These are phyloP conservation scores for Tetracladium setigerum DNA, from an alignment of 495 filamentous ascomycete species.

Conservation along the genomic window DNA sequence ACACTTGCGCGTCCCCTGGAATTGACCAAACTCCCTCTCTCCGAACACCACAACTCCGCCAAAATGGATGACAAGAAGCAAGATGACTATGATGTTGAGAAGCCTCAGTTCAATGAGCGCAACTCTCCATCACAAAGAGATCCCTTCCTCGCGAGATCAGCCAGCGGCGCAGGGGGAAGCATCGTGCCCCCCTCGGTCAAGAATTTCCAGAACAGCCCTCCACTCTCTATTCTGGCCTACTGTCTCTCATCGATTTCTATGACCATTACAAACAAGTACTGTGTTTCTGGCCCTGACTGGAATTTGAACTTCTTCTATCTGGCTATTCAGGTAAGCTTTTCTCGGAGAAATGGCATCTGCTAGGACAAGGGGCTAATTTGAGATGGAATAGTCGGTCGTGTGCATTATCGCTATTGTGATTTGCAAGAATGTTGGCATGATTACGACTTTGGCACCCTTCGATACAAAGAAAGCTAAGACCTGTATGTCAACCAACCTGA, in stretches of 20 bases:
- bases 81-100: conserved; percentile 61
- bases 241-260: conserved; percentile 94
- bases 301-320: conserved; percentile 97
- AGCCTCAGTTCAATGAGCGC: conserved; percentile 57
- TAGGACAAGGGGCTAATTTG: not conserved
- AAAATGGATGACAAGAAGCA: conserved; percentile 25
- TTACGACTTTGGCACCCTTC: conserved; percentile 81
- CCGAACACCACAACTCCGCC: not conserved
- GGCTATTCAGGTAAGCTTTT: conserved; percentile 69
- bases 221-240: conserved; percentile 79
- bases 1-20: conserved; percentile 12
- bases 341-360: not conserved
- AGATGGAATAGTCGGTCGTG: conserved; percentile 62
- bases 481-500: conserved; percentile 49
- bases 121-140: conserved; percentile 32
- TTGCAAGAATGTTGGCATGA: conserved; percentile 75
- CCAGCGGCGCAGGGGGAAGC: not conserved
- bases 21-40: not conserved
- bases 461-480: conserved; percentile 83
- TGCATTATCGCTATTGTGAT: conserved; percentile 83
- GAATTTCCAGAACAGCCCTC: conserved; percentile 61
- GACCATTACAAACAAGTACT: conserved; percentile 99
- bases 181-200: conserved; percentile 14
- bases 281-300: conserved; percentile 81
- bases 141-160: conserved; percentile 13